These are phyloP conservation scores for Areca catechu DNA, from an alignment of 176 grass and related monocot genomes.

Conservation along the genomic window DNA sequence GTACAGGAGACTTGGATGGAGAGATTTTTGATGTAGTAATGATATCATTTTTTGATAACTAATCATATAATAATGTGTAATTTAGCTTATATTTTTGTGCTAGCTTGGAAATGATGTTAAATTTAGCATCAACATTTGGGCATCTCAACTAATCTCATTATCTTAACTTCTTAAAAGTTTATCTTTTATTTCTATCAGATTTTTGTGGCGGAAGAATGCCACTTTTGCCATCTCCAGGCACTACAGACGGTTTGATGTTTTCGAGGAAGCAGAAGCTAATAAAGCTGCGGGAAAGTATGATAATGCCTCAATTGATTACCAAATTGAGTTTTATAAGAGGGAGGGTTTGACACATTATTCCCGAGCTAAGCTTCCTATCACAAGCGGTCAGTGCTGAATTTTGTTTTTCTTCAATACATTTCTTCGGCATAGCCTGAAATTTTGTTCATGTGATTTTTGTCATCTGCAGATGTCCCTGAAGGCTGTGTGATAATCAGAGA, in stretches of 20 bases:
- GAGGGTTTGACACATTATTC: slow-evolving; percentile 98
- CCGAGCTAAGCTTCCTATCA: slow-evolving; percentile 83
- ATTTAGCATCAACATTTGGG: not conserved
- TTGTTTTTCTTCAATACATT: not conserved
- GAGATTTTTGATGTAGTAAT: no score
- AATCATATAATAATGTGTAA: no score
- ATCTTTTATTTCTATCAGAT: slow-evolving; percentile 40
- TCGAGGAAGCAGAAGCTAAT: slow-evolving; percentile 97
- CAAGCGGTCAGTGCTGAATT: slow-evolving; percentile 52
- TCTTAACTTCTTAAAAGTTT: not conserved
- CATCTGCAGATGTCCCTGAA: slow-evolving; percentile 80
- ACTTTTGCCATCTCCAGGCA: slow-evolving; percentile 94
- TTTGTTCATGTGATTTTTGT: not conserved
- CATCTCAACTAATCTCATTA: slow-evolving; percentile 1
- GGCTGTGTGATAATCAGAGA: slow-evolving; percentile 93
- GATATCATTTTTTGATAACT: no score
- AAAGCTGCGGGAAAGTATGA: slow-evolving; percentile 97
- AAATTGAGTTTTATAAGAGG: slow-evolving; percentile 91
- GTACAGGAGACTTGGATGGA: no score
- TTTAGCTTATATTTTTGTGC: no score
- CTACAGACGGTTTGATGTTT: slow-evolving; percentile 95
- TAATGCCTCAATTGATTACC: slow-evolving; percentile 84
- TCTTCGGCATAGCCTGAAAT: not conserved
- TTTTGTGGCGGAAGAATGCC: slow-evolving; percentile 87
- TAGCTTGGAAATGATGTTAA: no score